Conservation (phyloP, 352 stramenopile species). For the Phytophthora citrophthora region DNA sequence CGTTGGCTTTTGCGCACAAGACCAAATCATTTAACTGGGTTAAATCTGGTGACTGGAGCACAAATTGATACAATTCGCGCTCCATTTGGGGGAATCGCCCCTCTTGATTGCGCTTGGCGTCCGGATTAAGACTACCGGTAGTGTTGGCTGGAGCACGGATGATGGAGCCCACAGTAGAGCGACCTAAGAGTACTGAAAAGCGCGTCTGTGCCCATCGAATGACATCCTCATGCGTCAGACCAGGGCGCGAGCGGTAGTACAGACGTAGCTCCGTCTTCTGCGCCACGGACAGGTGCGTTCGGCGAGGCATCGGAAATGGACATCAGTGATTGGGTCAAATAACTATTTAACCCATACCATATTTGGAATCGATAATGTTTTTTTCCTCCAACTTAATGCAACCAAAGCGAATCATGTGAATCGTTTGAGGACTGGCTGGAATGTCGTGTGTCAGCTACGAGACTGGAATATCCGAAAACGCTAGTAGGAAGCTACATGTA, state of each 20-base stretch:
- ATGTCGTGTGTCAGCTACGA: no score
- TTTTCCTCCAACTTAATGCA: no score
- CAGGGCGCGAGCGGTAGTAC: conserved; percentile 21
- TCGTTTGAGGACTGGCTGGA: no score
- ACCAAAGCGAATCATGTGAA: no score
- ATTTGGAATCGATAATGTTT: no score
- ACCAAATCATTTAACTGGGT: conserved; percentile 14
- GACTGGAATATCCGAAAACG: no score
- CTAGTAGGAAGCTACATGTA: no score
- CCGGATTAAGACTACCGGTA: conserved; percentile 7
- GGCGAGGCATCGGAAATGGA: conserved; percentile 5
- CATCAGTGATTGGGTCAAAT: neutral
- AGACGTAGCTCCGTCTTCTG: conserved; percentile 25
- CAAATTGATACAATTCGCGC: conserved; percentile 17
- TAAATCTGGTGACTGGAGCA: conserved; percentile 16
- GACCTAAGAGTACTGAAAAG: conserved; percentile 14
- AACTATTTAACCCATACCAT: no score
- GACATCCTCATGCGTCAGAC: conserved; percentile 20
- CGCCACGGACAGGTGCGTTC: conserved; percentile 22
- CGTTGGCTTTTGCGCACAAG: conserved; percentile 23
- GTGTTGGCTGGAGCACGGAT: conserved; percentile 10
- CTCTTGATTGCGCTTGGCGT: conserved; percentile 16
- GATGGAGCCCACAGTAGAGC: conserved; percentile 22
- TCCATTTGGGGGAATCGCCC: conserved; percentile 26
- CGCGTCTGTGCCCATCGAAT: conserved; percentile 23